Base-by-base conservation (phyloP, 2,329 filamentous ascomycete species). In the Phoma sp. region DNA sequence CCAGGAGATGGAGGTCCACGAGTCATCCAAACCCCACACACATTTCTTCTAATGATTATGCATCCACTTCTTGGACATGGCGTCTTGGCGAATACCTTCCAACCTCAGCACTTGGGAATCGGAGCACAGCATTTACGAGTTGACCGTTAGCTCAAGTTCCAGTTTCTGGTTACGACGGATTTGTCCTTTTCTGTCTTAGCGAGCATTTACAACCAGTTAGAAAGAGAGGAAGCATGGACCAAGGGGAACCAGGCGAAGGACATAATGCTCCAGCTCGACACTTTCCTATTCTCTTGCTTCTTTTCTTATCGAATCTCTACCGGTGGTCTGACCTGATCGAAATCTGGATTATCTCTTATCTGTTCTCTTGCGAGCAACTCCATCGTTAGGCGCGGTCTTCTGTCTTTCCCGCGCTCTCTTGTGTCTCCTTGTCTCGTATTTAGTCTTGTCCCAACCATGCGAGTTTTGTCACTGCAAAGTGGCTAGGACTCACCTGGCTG, bases 1-100 rank as follows among this genome's bases (percentile, higher is more conserved):
- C 49, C 40, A 98, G 95, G 95, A 99, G 81, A 99, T 99, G 95
- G 95, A 98, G 82, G 95, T 99, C 70, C 95, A 99, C 77, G 95
- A 98, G 79, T 91, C 89, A 75, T 98, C 95, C 65, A 99, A 98
- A 82, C 93, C 97, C 72, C 97, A 99, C 83, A 99, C 95, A 69
- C 95, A 99, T 84, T 99, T 99, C 85, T 98, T 99, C 84, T 99
- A 86, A 94, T 69, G 74, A 76, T 72, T 70, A 73, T 74, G 73
- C 73, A 75, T 75, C 64, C 68, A 70, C 62, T 68, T 69, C 67
- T 63, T 72, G 70, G 73, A 73, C 71, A 71, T 73, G 73, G 74
- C 73, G 73, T 75, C 72, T 75, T 73, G 74, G 74, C 72, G 74
- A 75, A 74, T 62, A 69, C 60, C 57, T 67, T 68, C 60, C 62